These are phyloP conservation scores for Alternaria sp. DNA, from an alignment of 2,329 filamentous ascomycete genomes.

Conservation along the genomic window DNA sequence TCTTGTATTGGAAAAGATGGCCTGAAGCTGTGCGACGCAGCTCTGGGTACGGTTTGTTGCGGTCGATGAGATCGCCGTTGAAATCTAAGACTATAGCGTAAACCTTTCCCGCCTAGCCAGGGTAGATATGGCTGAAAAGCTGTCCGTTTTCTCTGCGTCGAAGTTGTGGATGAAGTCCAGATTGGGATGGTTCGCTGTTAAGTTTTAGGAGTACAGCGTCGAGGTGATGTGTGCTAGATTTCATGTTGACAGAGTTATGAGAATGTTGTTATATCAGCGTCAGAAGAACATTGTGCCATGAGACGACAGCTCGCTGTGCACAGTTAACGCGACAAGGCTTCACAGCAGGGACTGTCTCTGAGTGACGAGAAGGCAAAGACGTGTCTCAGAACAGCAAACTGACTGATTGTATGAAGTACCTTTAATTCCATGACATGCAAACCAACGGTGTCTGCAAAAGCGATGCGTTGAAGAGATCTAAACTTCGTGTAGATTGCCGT, in stretches of 20 bases:
- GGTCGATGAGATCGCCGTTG: constrained; percentile 3
- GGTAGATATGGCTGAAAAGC: neutral
- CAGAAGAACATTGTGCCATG: neutral
- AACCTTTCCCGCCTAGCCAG: neutral
- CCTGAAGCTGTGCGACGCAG: constrained; percentile 20
- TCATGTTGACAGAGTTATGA: neutral
- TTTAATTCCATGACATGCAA: constrained; percentile 18
- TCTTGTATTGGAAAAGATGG: constrained; percentile 1
- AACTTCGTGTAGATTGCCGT: constrained; percentile 6
- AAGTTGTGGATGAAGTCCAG: neutral
- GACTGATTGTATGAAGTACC: neutral
- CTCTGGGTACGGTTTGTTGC: neutral
- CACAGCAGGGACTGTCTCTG: neutral
- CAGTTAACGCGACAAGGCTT: neutral
- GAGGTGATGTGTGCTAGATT: neutral
- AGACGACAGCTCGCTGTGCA: neutral
- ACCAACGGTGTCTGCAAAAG: neutral
- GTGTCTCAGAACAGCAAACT: constrained; percentile 6
- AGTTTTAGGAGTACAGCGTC: neutral
- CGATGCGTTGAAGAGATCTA: constrained; percentile 2
- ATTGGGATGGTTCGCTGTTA: neutral
- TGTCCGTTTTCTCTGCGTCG: neutral
- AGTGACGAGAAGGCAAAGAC: neutral
- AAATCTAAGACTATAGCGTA: constrained; percentile 5
- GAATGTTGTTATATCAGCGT: neutral